A percentile compares a stretch with the other conserved stretches of the same genome.
Conservation (phyloP, 768 basidiomycete species). For the Vararia minispora region DNA sequence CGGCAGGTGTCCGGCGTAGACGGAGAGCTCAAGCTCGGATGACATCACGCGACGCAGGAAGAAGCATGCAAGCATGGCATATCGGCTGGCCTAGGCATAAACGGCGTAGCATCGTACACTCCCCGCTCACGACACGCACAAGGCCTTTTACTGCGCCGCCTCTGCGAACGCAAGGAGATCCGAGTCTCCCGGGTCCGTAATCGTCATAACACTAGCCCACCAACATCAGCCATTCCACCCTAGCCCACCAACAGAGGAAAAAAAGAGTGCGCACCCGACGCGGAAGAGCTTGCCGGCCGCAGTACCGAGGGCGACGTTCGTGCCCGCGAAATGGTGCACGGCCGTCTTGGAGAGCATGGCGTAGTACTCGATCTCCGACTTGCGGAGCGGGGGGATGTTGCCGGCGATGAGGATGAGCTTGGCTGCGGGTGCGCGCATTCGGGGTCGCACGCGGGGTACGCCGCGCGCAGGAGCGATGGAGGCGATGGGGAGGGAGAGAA, state of each 20-base stretch:
- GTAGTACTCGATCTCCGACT: constrained; percentile 99
- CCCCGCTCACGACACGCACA: no score
- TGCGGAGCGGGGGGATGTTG: constrained; percentile 98
- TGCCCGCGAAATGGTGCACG: constrained; percentile 96
- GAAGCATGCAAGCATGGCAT: no score
- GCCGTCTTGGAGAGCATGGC: constrained; percentile 99
- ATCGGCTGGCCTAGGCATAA: no score
- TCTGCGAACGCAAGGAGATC: constrained; percentile 87
- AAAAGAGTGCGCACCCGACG: constrained; percentile 57
- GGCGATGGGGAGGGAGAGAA: constrained; percentile 15
- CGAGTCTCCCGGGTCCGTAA: constrained; percentile 92
- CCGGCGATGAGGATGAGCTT: constrained; percentile 98
- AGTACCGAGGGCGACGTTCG: constrained; percentile 96
- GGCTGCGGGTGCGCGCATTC: no score
- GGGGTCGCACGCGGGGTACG: no score
- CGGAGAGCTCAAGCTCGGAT: no score
- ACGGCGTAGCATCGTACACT: no score
- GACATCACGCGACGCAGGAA: no score
- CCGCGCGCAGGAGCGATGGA: neutral
- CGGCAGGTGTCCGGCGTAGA: no score
- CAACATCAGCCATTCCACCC: constrained; percentile 1
- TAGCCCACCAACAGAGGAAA: neutral
- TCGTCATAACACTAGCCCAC: constrained; percentile 79
- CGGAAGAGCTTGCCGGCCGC: constrained; percentile 99
- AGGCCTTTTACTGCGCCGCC: constrained; percentile 43